A percentile compares a stretch with the other conserved stretches of the same genome.
phyloP scores from a whole-genome alignment of 192 early-diverging fungal species.

The Umbelopsis ramanniana region DNA sequence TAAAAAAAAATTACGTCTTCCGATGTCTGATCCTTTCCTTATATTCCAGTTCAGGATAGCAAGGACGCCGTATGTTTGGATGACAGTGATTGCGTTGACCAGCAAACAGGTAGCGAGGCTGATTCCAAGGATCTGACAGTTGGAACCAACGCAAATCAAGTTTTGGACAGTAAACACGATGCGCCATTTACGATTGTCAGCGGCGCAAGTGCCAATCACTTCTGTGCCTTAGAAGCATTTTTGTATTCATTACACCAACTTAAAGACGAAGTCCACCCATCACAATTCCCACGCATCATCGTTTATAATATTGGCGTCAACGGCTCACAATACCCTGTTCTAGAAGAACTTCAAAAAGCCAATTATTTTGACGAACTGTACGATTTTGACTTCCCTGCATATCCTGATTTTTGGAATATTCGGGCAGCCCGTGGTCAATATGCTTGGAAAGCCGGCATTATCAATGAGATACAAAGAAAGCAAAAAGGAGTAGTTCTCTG shows the following conservation, averaged over 20 bases:
- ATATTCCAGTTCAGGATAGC: not conserved
- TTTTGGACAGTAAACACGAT: conserved; percentile 7
- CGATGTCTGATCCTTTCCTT: not conserved
- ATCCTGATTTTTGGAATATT: conserved; percentile 57
- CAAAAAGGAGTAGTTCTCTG: conserved; percentile 51
- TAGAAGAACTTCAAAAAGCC: conserved; percentile 42
- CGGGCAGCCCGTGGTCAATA: conserved; percentile 49
- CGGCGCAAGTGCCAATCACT: conserved; percentile 53
- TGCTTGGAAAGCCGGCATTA: conserved; percentile 59
- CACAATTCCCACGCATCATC: conserved; percentile 44
- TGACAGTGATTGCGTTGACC: not conserved
- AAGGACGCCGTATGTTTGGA: not conserved
- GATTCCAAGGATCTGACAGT: not conserved
- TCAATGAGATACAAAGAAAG: conserved; percentile 49
- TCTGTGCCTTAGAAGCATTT: conserved; percentile 54
- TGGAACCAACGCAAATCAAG: not conserved
- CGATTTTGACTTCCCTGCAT: conserved; percentile 48
- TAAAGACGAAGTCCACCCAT: conserved; percentile 35
- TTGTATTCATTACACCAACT: conserved; percentile 49
- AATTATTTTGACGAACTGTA: conserved; percentile 49
- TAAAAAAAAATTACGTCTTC: not conserved
- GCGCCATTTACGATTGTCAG: conserved; percentile 56
- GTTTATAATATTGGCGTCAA: conserved; percentile 59
- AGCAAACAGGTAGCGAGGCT: not conserved
- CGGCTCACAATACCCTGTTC: conserved; percentile 38